phyloP scores from a whole-genome alignment of 1,139 yeast species.

The Hyphopichia burtonii region DNA sequence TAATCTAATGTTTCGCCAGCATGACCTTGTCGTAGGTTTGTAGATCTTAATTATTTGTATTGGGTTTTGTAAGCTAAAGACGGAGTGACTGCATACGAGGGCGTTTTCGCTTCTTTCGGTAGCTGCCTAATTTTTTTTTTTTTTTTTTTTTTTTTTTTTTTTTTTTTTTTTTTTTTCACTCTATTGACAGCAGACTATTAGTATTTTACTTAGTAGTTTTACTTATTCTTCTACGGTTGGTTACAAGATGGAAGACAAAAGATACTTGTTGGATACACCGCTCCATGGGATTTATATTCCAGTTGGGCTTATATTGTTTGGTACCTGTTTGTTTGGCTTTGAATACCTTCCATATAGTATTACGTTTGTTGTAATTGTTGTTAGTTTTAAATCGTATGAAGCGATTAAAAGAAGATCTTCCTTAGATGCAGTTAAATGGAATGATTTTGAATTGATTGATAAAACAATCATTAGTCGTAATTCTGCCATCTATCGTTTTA shows the following conservation, averaged over 20 bases:
- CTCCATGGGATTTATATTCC: slow-evolving; percentile 76
- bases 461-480: slow-evolving; percentile 68
- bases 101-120: background rate
- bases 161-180: background rate
- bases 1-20: slow-evolving; percentile 1
- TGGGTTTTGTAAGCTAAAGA: no score
- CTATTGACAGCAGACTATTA: background rate
- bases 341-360: slow-evolving; percentile 52
- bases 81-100: background rate
- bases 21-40: no score
- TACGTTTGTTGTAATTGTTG: slow-evolving; percentile 43
- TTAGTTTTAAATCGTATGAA: slow-evolving; percentile 44
- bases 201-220: no score
- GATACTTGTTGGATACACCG: slow-evolving; percentile 58
- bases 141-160: background rate
- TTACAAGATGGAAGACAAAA: slow-evolving; percentile 43
- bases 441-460: slow-evolving; percentile 64
- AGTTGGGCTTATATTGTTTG: slow-evolving; percentile 55
- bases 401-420: slow-evolving; percentile 53
- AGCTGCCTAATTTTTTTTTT: background rate
- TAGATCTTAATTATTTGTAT: no score
- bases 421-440: slow-evolving; percentile 54
- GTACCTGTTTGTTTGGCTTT: slow-evolving; percentile 55
- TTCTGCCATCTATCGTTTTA: slow-evolving; percentile 72
- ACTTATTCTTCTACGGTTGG: no score